Conservation (phyloP, 2,329 filamentous ascomycete species). For the Penicillium verrucosum region DNA sequence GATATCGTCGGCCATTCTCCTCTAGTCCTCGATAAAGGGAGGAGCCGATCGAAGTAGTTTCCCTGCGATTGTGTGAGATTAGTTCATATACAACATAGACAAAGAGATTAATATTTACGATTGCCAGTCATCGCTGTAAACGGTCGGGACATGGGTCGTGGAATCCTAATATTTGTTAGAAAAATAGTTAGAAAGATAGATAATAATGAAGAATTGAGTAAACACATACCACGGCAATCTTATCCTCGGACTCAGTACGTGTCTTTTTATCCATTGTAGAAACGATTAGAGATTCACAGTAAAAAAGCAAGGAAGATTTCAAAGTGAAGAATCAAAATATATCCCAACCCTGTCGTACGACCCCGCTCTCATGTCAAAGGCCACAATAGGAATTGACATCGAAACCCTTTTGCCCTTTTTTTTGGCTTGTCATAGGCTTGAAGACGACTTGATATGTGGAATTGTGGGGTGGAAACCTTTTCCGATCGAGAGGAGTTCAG, state of each 20-base stretch:
- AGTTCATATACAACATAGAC: conserved; percentile 2
- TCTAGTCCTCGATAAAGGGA: conserved; percentile 20
- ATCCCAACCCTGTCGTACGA: too few relatives aligned
- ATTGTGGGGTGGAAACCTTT: neutral
- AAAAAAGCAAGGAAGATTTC: neutral
- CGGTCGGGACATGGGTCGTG: neutral
- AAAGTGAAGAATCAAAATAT: neutral
- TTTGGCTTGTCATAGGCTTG: neutral
- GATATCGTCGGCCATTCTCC: conserved; percentile 23
- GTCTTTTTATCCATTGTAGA: neutral
- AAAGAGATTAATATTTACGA: conserved; percentile 1
- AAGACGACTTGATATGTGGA: neutral
- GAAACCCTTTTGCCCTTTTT: neutral
- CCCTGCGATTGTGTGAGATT: conserved; percentile 8
- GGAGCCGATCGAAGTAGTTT: conserved; percentile 23
- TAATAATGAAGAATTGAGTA: accelerated
- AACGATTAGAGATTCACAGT: neutral
- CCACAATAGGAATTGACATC: neutral
- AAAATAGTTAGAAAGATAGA: neutral
- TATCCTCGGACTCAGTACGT: neutral
- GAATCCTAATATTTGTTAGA: conserved; percentile 1
- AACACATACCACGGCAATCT: neutral
- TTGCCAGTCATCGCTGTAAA: conserved; percentile 10
- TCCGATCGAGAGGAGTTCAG: neutral
- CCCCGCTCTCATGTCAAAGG: neutral